Base-by-base conservation (phyloP, 1,284 basidiomycete species). In the Pyrrhoderma noxium region DNA sequence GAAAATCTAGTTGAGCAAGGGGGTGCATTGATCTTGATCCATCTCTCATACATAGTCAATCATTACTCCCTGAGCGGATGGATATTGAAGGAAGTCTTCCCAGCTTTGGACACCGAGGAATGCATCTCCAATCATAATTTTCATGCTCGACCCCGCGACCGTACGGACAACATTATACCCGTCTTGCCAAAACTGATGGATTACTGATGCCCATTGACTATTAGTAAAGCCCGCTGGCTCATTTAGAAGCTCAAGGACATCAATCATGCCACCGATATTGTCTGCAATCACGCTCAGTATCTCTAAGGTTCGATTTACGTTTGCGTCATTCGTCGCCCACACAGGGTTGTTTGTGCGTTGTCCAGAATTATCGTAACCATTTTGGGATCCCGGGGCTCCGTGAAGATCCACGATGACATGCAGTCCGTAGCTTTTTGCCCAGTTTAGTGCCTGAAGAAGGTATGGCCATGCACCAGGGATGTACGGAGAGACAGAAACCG, bases 331-430 rank as follows among this genome's bases (percentile, higher is more conserved):
- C 18, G 66, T 62, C 1, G 77, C 82, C 87, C 87, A 93, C 45
- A 72, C 64, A 8, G 85, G 79, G 43, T 70, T 67, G 13, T 71
- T 70, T 0, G 75, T 82, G n/a, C 79, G 71, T 56, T 84, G 82
- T 3, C 92, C 92, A 11, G 85, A 89, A 67, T 92, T 92, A 67
- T 93, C 90, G 64, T 82, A 90, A 1, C 83, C 82, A 57, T 86
- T 86, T 62, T 85, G 82, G 34, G 79, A 82, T 19, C 80, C 82
- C 0, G 80, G 82, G 0, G 81, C 81, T 23, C 80, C 82, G 57
- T 85, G 82, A 16, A 90, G 68, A 65, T 90, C 88, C 45, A 89
- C 61, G 54, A 86, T 80, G 56, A 82, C 78, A 56, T 79, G 74
- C 14, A 88, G 59, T 8, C 65, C 66, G 57, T 83, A 67, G 37